A percentile compares a stretch with the other conserved stretches of the same genome.
phyloP scores from a whole-genome alignment of 345 rosid species.

The Murraya paniculata region DNA sequence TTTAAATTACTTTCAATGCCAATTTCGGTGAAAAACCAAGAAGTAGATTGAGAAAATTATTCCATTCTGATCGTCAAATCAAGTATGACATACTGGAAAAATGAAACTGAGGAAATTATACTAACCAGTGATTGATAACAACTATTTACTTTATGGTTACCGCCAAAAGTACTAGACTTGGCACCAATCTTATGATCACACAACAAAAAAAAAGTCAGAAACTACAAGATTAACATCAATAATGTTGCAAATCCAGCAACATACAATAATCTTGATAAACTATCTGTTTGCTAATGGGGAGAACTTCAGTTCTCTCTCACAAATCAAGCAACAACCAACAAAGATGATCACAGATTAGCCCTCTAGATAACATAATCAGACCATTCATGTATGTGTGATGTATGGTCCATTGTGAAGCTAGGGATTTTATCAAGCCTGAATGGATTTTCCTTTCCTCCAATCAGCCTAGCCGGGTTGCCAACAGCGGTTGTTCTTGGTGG shows the following conservation, averaged over 20 bases:
- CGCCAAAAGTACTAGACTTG: background rate
- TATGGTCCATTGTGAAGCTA: constrained; percentile 91
- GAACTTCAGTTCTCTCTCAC: background rate
- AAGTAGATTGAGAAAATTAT: background rate
- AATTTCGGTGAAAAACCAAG: background rate
- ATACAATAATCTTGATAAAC: background rate
- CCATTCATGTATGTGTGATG: constrained; percentile 76
- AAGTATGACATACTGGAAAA: too few relatives aligned
- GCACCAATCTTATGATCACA: background rate
- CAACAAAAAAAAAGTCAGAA: background rate
- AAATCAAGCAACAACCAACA: background rate
- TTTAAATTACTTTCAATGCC: background rate
- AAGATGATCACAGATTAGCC: background rate
- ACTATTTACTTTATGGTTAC: background rate
- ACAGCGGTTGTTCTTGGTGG: constrained; percentile 84
- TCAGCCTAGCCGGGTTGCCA: constrained; percentile 86
- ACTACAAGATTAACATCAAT: background rate
- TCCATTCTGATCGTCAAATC: background rate
- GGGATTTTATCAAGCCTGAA: constrained; percentile 70
- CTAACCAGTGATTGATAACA: too few relatives aligned
- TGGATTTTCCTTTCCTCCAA: constrained; percentile 92
- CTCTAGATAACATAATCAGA: constrained; percentile 86
- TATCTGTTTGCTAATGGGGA: background rate
- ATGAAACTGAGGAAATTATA: too few relatives aligned
- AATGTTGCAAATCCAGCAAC: background rate